Evolutionary conservation across 2,329 filamentous ascomycete species (phyloP).

Genomic region (Aspergillus fijiensis): DNA sequence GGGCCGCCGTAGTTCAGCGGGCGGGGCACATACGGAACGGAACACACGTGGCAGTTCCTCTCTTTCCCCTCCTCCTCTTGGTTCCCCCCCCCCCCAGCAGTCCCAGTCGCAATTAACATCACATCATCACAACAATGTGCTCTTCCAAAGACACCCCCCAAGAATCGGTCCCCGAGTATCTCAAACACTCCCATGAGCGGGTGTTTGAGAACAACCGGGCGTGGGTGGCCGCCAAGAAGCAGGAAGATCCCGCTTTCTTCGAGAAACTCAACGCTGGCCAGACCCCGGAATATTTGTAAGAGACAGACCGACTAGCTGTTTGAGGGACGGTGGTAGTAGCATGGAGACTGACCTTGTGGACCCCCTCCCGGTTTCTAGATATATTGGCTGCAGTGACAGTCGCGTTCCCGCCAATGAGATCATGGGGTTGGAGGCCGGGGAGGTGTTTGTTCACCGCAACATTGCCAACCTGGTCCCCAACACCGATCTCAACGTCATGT

Average conservation of each 20-base stretch:
- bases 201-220: background rate
- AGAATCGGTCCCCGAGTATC: background rate
- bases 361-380: background rate
- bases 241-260: conserved; percentile 71
- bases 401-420: conserved; percentile 82
- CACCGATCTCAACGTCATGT: conserved; percentile 71
- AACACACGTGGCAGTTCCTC: too few species aligned
- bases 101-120: too few species aligned
- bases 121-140: background rate
- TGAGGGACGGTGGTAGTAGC: background rate
- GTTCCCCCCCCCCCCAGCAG: too few species aligned
- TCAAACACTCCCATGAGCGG: background rate
- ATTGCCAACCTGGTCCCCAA: conserved; percentile 80
- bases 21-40: too few species aligned
- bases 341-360: conserved; percentile 60
- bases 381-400: conserved; percentile 77
- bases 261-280: conserved; percentile 66
- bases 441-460: conserved; percentile 87
- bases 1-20: too few species aligned
- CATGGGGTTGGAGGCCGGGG: conserved; percentile 73
- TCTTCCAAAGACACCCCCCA: background rate
- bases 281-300: conserved; percentile 42
- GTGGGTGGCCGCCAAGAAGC: conserved; percentile 65
- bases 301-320: background rate
- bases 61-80: too few species aligned